Base-by-base conservation (phyloP, 73 alveolate species). In the Paramecium primaurelia region DNA sequence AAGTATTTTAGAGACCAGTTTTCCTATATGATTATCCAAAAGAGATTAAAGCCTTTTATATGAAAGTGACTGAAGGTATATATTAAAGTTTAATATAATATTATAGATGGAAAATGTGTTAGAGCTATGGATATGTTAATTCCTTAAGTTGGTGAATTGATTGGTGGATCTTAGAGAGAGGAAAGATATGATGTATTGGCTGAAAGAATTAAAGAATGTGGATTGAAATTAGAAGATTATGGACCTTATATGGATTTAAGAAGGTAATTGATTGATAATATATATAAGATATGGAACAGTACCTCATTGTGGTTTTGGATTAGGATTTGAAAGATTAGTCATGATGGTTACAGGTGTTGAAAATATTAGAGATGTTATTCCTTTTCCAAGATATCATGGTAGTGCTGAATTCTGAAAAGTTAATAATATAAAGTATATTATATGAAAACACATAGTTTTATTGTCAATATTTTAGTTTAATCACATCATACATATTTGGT, bases 141-240 rank as follows among this genome's bases (percentile, higher is more conserved):
- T 9, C 99, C 99, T 34, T 94, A 95, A 92, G 98, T 98, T 54
- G 99, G 99, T 64, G 99, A 99, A 95, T 95, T 99, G 47, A 98
- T 98, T 58, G 99, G 99, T 95, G 99, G 99, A 20, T 96, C 99
- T 64, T 99, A 98, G 86, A 97, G 99, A 92, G 99, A 99, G 94
- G 99, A 99, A 93, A 93, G 97, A 92, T 96, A 93, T 44, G 99
- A 97, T 54, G 94, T 90, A 47, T 94, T 97, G 34, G 94, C 92
- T 40, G 14, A 75, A 51, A 96, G 99, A 93, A 97, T 98, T 89
- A 80, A 85, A 36, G 99, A 98, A 92, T 86, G 95, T 86, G 95
- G 93, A 69, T 96, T 97, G 73, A 97, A 97, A 40, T 87, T 86
- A 14, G 97, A 96, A 86, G 95, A 95, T 92, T 99, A 99, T 95